Base-by-base conservation (phyloP, 2,329 filamentous ascomycete genomes). In the Tolypocladium cylindrosporum region DNA sequence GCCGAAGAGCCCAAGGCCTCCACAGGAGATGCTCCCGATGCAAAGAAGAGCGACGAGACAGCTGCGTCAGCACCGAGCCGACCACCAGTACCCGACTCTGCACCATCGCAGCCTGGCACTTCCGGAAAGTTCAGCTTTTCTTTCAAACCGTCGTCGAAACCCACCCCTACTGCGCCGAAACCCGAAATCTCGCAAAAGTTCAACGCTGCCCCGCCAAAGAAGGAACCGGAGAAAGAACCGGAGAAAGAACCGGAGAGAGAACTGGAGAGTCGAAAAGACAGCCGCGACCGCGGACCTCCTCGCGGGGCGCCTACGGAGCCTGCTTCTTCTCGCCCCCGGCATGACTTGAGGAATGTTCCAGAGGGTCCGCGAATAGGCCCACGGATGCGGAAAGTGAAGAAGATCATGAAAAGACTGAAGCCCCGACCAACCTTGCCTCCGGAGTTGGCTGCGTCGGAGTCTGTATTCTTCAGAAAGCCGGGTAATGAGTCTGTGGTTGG, bases 401-500 rank as follows among this genome's bases (percentile, higher is more conserved):
- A 83, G 72, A 84, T 84, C 3, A 80, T 89, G 71, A 89, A 81
- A 69, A 84, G 88, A 37, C 75, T 84, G 14, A 94, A 91, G 68
- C 78, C 85, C 53, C 85, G 86, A 56, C 91, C 90, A 2, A 82
- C 78, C 6, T 75, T 97, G 1, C 75, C 87, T 0, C 75, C 85
- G 31, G 90, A 96, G 39, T 83, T 93, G 65, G 84, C 85, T 13
- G 77, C 80, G 7, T 96, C 92, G 0, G 88, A 93, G 52, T 97
- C 92, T 0, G 91, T 97, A 4, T 97, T 95, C 72, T 96, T 88
- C 74, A 83, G 93, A 62, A 97, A 97, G 69, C 92, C 92, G 1
- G 93, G 93, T n/a, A 96, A 97, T 65, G 93, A 96, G 70, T 97
- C 93, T 0, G 93, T 97, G 0, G 88, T 97, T 24, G 93, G 93